A percentile compares a stretch with the other conserved stretches of the same genome.
phyloP scores from a whole-genome alignment of 2,329 filamentous ascomycete species.

The Claviceps maximensis region DNA sequence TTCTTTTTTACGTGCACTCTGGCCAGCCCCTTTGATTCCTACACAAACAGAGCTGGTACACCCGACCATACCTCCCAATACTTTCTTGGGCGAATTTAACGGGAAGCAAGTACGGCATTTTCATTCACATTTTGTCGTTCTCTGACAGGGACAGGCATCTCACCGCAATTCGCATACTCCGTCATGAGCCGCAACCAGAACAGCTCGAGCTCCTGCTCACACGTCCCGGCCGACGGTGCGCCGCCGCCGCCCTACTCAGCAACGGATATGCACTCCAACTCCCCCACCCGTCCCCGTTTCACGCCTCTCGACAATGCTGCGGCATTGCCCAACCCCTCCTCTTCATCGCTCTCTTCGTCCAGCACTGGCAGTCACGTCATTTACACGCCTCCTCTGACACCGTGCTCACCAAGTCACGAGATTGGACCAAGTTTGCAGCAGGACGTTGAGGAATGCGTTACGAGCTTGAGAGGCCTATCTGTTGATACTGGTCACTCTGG shows the following conservation, averaged over 20 bases:
- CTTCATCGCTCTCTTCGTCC: conserved; percentile 17
- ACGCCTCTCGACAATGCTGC: conserved; percentile 19
- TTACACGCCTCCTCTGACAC: conserved; percentile 36
- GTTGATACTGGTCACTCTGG: conserved; percentile 21
- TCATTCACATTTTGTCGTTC: too few species aligned
- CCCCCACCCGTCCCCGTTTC: conserved; percentile 13
- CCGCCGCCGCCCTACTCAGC: conserved; percentile 39
- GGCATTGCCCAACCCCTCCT: conserved; percentile 24
- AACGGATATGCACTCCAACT: conserved; percentile 39
- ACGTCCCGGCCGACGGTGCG: conserved; percentile 7
- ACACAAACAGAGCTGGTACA: too few species aligned
- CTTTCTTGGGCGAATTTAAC: too few species aligned
- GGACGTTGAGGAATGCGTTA: conserved; percentile 5
- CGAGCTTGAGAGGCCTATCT: conserved; percentile 20
- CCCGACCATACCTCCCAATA: too few species aligned
- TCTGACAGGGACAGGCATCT: too few species aligned
- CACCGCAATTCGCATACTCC: too few species aligned
- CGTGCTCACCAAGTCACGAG: conserved; percentile 18
- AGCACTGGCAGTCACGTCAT: conserved; percentile 31
- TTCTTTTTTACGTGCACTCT: neutral
- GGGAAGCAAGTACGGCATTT: too few species aligned
- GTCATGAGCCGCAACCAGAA: conserved; percentile 9
- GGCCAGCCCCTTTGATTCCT: neutral
- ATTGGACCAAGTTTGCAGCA: conserved; percentile 5
- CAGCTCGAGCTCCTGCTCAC: too few species aligned